These are phyloP conservation scores for Wallacemonas sp. DNA, from an alignment of 208 protist genomes.

Conservation along the genomic window DNA sequence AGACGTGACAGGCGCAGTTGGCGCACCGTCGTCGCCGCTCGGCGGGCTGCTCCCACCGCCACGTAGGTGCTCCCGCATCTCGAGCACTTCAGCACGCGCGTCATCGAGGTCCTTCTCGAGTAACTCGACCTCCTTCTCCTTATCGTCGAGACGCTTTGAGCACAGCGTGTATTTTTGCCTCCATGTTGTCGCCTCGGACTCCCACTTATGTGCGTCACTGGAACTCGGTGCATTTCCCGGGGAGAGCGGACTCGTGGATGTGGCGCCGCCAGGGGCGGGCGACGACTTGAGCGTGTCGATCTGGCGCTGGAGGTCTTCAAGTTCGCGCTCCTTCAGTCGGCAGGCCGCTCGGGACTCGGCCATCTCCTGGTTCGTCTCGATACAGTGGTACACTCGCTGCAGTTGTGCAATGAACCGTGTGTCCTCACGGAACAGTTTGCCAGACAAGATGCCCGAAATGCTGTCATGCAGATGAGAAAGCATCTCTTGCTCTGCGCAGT, in stretches of 20 bases:
- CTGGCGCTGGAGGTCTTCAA: constrained; percentile 44
- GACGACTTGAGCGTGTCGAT: constrained; percentile 37
- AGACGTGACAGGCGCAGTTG: too few species aligned
- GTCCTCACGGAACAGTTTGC: constrained; percentile 79
- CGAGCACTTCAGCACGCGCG: constrained; percentile 50
- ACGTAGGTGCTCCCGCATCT: constrained; percentile 24
- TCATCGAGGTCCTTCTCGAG: constrained; percentile 77
- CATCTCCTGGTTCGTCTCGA: constrained; percentile 59
- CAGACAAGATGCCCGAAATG: constrained; percentile 42
- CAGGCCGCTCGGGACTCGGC: constrained; percentile 32
- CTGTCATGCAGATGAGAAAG: constrained; percentile 52
- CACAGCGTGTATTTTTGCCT: constrained; percentile 75
- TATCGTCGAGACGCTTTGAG: constrained; percentile 63
- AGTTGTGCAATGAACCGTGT: constrained; percentile 66
- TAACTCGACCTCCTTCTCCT: constrained; percentile 59
- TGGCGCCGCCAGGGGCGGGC: constrained; percentile 12
- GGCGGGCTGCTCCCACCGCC: neutral
- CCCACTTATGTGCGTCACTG: constrained; percentile 25
- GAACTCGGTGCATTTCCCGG: neutral
- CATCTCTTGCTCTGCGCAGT: constrained; percentile 58
- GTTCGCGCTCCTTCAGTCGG: constrained; percentile 27
- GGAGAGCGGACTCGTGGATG: neutral
- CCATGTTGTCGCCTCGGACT: constrained; percentile 73
- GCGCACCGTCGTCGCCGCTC: neutral
- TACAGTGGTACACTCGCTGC: constrained; percentile 53